Evolutionary conservation across 768 basidiomycete genomes (phyloP), one percentile per base, ranked within the genome.

Genomic region (Tremella fuciformis): DNA sequence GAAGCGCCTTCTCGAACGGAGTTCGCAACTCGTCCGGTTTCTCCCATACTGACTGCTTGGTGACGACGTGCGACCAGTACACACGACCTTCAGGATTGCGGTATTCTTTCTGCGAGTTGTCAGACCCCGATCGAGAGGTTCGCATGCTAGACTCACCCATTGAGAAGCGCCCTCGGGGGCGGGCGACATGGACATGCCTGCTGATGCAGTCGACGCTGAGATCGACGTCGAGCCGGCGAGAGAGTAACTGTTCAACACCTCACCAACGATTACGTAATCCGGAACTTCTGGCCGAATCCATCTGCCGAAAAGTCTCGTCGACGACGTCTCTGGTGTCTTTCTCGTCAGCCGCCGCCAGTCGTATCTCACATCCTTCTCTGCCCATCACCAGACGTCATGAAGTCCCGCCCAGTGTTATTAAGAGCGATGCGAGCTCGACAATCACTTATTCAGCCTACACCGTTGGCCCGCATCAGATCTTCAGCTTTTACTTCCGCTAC

Each of bases 51-150:
- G 91, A 94, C 68, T 90, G 88, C 69, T 87, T 85, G 2, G 88
- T 89, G 9, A 81, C 82, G 0, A 89, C 85, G 74, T 96, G 92
- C 78, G 91, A 92, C 93, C 93, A 98, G 72, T 98, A 98, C 0
- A 89, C 91, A n/a, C 91, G 82, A n/a, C 92, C 92, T 73, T 96
- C 94, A 1, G 89, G 86, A 78, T 93, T 94, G 34, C 88, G 86
- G 78, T 96, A 90, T 73, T 94, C 92, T 51, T 22, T n/a, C 42
- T 46, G 42, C 22, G 11, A 34, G 6, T 4, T 46, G 22, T 46
- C 42, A 46, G 42, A n/a, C n/a, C n/a, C n/a, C n/a, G n/a, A n/a
- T n/a, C n/a, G n/a, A n/a, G n/a, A n/a, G n/a, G n/a, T n/a, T n/a
- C n/a, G n/a, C n/a, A n/a, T n/a, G n/a, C n/a, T n/a, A 6, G n/a